phyloP scores from a whole-genome alignment of 768 basidiomycete genomes.

The Termitomyces sp. region DNA sequence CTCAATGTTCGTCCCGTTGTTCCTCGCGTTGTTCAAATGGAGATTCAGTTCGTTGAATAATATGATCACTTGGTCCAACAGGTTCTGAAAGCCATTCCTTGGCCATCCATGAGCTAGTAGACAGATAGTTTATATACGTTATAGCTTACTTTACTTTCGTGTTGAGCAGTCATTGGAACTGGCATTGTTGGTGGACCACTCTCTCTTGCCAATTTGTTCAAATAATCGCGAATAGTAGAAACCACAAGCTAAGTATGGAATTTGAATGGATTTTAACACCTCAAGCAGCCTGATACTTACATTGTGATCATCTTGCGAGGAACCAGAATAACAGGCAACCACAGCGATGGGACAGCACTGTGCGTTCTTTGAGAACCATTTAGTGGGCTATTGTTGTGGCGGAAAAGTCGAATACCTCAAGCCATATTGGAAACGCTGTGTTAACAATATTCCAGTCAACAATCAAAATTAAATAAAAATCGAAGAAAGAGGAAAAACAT shows the following conservation, averaged over 20 bases:
- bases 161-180: conserved; percentile 20
- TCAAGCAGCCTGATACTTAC: conserved; percentile 36
- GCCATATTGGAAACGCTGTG: conserved; percentile 81
- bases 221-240: conserved; percentile 63
- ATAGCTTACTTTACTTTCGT: conserved; percentile 25
- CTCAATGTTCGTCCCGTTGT: background rate
- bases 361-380: conserved; percentile 50
- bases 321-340: conserved; percentile 77
- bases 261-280: background rate
- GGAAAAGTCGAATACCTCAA: conserved; percentile 49
- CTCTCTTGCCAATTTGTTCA: conserved; percentile 53
- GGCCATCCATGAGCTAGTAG: background rate
- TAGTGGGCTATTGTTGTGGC: background rate
- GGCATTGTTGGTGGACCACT: conserved; percentile 33
- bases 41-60: conserved; percentile 32
- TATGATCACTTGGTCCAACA: conserved; percentile 22
- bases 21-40: conserved; percentile 35
- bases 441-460: background rate
- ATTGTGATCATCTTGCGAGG: conserved; percentile 75
- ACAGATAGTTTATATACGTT: background rate
- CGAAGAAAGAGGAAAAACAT: conserved; percentile 25
- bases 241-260: conserved; percentile 56
- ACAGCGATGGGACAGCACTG: conserved; percentile 82
- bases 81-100: conserved; percentile 34
- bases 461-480: background rate